Evolutionary conservation across 2,329 filamentous ascomycete genomes (phyloP).

Genomic region (Lithohypha guttulata): DNA sequence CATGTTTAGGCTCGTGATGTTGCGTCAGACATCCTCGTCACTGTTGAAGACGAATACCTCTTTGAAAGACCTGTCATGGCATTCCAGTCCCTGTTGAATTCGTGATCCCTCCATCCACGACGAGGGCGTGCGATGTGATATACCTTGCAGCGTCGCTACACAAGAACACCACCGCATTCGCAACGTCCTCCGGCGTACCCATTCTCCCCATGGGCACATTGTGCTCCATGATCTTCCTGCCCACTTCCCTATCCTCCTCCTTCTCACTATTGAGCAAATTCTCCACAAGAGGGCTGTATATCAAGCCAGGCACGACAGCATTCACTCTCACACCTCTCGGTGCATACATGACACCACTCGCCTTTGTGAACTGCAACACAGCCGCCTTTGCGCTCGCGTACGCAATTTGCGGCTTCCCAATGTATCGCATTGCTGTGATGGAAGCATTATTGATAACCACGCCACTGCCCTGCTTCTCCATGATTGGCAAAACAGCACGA

Average conservation of each 20-base stretch:
- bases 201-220: slow-evolving; percentile 26
- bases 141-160: slow-evolving; percentile 24
- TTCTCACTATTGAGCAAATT: slow-evolving; percentile 36
- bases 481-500: slow-evolving; percentile 43
- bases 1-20: too few relatives aligned
- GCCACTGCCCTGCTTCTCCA: slow-evolving; percentile 38
- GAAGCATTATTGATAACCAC: slow-evolving; percentile 41
- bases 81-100: slow-evolving; percentile 18
- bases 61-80: too few relatives aligned
- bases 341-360: slow-evolving; percentile 37
- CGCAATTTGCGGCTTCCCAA: slow-evolving; percentile 42
- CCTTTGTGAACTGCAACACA: slow-evolving; percentile 41
- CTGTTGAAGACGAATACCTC: too few relatives aligned
- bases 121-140: slow-evolving; percentile 28
- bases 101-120: slow-evolving; percentile 30
- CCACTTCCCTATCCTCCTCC: slow-evolving; percentile 38
- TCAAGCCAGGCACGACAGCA: slow-evolving; percentile 43
- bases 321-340: slow-evolving; percentile 27
- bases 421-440: slow-evolving; percentile 44
- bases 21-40: too few relatives aligned
- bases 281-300: slow-evolving; percentile 43
- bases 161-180: slow-evolving; percentile 27
- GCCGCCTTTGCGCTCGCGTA: slow-evolving; percentile 45
- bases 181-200: slow-evolving; percentile 28
- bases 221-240: slow-evolving; percentile 28